Evolutionary conservation across 23 red algal genomes (phyloP), one percentile per base, ranked within the genome.

Genomic region (Chondrus crispus): DNA sequence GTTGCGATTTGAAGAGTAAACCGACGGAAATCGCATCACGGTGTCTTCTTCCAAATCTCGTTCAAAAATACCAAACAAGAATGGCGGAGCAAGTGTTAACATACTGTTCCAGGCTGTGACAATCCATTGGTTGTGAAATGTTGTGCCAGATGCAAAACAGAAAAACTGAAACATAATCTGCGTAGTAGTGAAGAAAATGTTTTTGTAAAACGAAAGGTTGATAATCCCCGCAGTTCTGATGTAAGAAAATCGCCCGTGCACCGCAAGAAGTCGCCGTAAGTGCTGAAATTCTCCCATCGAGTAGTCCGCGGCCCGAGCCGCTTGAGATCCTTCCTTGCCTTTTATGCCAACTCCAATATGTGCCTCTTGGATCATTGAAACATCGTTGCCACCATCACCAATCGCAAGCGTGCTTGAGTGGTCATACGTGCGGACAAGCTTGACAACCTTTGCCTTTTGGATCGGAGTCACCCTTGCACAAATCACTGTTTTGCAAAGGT

Each of bases 301-400:
- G 52, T 88, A 98, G 54, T 98, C 96, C 51, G 96, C 86, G 29
- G 96, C 91, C 50, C 87, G 88, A 3, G 93, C 91, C 24, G 96
- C 96, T 43, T 98, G 91, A 41, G 84, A 93, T 18, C 96, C 96
- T 79, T 98, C 96, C 63, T 98, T 94, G 9, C 96, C 96, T 38
- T 92, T 88, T 39, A 98, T 95, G 38, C 96, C 96, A 40, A 94
- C 82, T 5, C 96, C 96, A 71, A 98, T 84, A 64, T 98, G 83
- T 40, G 96, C 96, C 78, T 98, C 96, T 76, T 98, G 96, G 75
- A 98, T 98, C 96, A 98, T 98, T 1, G 91, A 94, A 39, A 98
- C 96, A 79, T 98, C 96, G 52, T 98, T 98, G 3, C 87, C 96
- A 28, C 96, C 96, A 87, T 98, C 96, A 22, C 96, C 96, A 69